A percentile compares a stretch with the other conserved stretches of the same genome.
Conservation (phyloP, 176 grass and related monocot genomes). For the Pontederia crassipes region DNA sequence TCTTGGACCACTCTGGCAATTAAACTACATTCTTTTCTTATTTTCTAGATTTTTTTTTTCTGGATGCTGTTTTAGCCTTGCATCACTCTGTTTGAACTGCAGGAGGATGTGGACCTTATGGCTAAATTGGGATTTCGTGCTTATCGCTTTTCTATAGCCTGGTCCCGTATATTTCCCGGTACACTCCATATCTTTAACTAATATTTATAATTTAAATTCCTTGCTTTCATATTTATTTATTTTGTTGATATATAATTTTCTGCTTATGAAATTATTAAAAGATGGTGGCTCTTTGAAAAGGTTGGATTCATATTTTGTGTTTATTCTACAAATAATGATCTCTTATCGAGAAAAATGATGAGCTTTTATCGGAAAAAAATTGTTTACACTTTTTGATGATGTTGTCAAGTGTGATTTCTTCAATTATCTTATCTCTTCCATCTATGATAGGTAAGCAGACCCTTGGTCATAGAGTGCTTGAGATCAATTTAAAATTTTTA, state of each 20-base stretch:
- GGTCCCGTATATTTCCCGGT: slow-evolving; percentile 96
- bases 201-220: background rate
- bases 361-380: too few relatives aligned
- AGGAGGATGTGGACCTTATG: slow-evolving; percentile 99
- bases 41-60: background rate
- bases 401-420: too few relatives aligned
- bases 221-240: slow-evolving; percentile 1
- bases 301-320: too few relatives aligned
- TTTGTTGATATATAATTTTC: background rate
- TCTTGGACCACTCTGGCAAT: background rate
- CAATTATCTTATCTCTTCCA: too few relatives aligned
- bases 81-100: slow-evolving; percentile 5
- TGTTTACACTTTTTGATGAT: too few relatives aligned
- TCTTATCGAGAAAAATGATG: too few relatives aligned
- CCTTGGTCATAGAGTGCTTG: too few relatives aligned
- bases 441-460: too few relatives aligned
- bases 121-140: slow-evolving; percentile 66
- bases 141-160: slow-evolving; percentile 97
- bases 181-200: background rate
- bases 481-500: too few relatives aligned
- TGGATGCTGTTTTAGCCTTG: background rate
- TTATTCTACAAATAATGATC: too few relatives aligned
- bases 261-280: too few relatives aligned
- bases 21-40: background rate
- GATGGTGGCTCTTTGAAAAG: too few relatives aligned